A percentile compares a stretch with the other conserved stretches of the same genome.
Evolutionary conservation across 2,329 filamentous ascomycete species (phyloP).

Genomic region (Metarhizium album): DNA sequence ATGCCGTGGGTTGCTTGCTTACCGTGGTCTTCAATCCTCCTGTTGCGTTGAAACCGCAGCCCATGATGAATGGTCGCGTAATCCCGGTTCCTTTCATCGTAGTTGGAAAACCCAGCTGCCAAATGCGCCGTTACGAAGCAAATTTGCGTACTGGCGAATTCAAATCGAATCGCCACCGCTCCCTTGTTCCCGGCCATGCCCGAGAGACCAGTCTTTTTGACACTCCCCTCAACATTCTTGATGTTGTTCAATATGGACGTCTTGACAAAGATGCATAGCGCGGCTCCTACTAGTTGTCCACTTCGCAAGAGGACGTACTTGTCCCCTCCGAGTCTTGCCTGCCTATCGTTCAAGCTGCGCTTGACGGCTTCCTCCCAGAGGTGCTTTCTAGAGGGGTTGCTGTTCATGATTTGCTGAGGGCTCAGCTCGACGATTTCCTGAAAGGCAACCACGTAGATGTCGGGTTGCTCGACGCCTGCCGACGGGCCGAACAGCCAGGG

Average conservation of each 20-base stretch:
- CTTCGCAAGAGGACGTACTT: slow-evolving; percentile 84
- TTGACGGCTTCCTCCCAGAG: slow-evolving; percentile 80
- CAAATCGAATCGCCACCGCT: slow-evolving; percentile 89
- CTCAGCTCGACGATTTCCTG: slow-evolving; percentile 98
- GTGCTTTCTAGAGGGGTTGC: slow-evolving; percentile 75
- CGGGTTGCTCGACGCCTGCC: slow-evolving; percentile 54
- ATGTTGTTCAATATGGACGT: slow-evolving; percentile 66
- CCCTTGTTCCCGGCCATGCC: slow-evolving; percentile 98
- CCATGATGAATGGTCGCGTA: slow-evolving; percentile 83
- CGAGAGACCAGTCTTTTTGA: slow-evolving; percentile 91
- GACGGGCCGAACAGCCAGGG: slow-evolving; percentile 68
- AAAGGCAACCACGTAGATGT: slow-evolving; percentile 84
- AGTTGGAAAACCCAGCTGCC: slow-evolving; percentile 91
- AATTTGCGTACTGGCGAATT: slow-evolving; percentile 83
- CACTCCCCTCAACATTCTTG: slow-evolving; percentile 91
- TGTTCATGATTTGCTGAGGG: slow-evolving; percentile 98
- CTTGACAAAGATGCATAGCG: slow-evolving; percentile 83
- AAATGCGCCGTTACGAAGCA: slow-evolving; percentile 96
- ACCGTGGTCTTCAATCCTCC: slow-evolving; percentile 86
- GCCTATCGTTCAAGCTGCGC: slow-evolving; percentile 61
- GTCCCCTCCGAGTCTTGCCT: slow-evolving; percentile 53
- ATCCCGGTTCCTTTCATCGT: slow-evolving; percentile 89
- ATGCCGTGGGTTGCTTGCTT: slow-evolving; percentile 10
- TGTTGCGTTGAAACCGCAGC: slow-evolving; percentile 80
- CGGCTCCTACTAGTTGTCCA: slow-evolving; percentile 89